Evolutionary conservation across 139 green algal species (phyloP).

Genomic region (Chlamydomonas incerta): DNA sequence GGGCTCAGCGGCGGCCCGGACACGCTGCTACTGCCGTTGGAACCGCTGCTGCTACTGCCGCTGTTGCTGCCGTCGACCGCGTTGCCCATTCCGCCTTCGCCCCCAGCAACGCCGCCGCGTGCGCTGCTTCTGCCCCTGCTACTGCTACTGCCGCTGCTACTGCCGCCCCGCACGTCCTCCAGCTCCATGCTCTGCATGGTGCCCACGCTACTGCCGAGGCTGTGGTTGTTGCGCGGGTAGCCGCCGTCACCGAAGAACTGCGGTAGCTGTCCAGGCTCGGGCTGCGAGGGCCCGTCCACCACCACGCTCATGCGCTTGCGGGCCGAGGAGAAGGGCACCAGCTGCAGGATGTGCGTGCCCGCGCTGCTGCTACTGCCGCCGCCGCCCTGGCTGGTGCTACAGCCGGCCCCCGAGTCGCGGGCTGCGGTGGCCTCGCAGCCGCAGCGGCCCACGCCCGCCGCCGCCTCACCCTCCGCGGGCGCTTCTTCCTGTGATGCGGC

Average conservation of each 20-base stretch:
- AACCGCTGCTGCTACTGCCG: not conserved
- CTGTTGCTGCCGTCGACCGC: not conserved
- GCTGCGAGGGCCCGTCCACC: conserved; percentile 3
- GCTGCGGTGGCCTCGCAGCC: no score
- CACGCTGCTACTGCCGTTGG: not conserved
- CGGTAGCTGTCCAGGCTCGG: not conserved
- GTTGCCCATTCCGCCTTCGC: no score
- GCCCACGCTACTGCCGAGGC: not conserved
- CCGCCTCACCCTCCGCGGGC: not conserved
- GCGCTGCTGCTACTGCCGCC: not conserved
- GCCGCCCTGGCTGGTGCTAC: not conserved
- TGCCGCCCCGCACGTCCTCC: not conserved
- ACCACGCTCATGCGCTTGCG: conserved; percentile 88
- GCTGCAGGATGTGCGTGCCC: conserved; percentile 15
- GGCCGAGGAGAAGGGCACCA: conserved; percentile 85
- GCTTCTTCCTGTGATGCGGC: not conserved
- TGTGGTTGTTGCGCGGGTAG: no score
- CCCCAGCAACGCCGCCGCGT: no score
- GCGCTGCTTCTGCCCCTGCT: no score
- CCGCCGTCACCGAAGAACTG: no score
- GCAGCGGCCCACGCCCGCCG: not conserved
- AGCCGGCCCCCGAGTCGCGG: no score
- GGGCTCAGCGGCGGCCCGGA: conserved; percentile 19
- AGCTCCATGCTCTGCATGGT: not conserved
- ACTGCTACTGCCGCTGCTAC: not conserved